These are phyloP conservation scores for Coleophoma crateriformis DNA, from an alignment of 2,329 filamentous ascomycete species.

Conservation along the genomic window DNA sequence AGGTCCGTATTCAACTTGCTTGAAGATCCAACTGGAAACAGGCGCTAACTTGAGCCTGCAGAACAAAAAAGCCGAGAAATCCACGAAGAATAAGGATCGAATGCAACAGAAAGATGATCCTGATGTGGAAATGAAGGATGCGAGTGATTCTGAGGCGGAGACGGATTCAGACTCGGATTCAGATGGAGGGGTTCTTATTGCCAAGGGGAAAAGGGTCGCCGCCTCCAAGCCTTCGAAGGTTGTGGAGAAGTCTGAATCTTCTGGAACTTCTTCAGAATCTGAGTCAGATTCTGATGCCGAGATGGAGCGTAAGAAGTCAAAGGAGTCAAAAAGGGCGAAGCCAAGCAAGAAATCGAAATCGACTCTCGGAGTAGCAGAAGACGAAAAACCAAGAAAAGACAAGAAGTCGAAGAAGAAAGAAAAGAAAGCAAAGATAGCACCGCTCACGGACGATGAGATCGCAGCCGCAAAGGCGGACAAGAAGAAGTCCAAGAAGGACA, in stretches of 20 bases:
- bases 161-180: conserved; percentile 19
- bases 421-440: background rate
- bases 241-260: no score
- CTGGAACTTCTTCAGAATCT: no score
- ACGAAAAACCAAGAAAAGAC: conserved; percentile 26
- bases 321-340: no score
- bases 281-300: no score
- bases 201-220: no score
- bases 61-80: background rate
- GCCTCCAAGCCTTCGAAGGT: no score
- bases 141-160: background rate
- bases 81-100: background rate
- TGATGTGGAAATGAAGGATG: background rate
- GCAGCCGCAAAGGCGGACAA: conserved; percentile 1
- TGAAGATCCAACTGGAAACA: no score
- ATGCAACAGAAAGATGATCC: background rate
- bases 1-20: no score
- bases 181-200: conserved; percentile 15
- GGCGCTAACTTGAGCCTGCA: background rate
- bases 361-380: conserved; percentile 21
- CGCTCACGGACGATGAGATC: background rate
- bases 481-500: conserved; percentile 6
- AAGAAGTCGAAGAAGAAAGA: conserved; percentile 13
- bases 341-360: no score
- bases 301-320: no score